Conservation (phyloP, 2,329 filamentous ascomycete species). For the Lojkania enalia region DNA sequence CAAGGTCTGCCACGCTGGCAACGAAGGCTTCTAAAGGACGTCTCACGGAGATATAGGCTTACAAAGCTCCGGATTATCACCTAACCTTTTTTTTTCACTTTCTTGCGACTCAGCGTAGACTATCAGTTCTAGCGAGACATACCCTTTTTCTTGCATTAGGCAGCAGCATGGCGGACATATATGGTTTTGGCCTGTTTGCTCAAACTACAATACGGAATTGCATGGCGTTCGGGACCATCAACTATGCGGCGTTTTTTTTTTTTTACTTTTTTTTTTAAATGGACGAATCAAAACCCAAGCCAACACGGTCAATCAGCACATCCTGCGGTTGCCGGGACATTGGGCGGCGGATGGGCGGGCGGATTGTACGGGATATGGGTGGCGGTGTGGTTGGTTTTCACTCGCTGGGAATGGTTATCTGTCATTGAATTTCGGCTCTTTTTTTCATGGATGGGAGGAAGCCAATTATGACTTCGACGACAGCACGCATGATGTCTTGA, state of each 20-base stretch:
- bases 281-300: too few species aligned
- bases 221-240: constrained; percentile 18
- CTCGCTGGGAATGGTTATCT: constrained; percentile 21
- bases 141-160: constrained; percentile 41
- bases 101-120: constrained; percentile 31
- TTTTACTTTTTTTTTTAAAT: too few species aligned
- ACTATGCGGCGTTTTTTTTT: constrained; percentile 28
- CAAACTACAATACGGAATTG: constrained; percentile 4
- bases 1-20: constrained; percentile 92
- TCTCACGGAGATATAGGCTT: too few species aligned
- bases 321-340: too few species aligned
- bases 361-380: too few species aligned
- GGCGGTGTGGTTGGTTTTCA: constrained; percentile 19
- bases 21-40: constrained; percentile 88
- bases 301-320: too few species aligned
- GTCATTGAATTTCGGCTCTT: not conserved
- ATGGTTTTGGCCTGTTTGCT: constrained; percentile 26
- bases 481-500: constrained; percentile 31
- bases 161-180: constrained; percentile 39
- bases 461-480: constrained; percentile 22
- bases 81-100: constrained; percentile 14
- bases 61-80: too few species aligned
- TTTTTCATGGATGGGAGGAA: constrained; percentile 17
- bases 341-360: too few species aligned
- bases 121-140: constrained; percentile 42